These are phyloP conservation scores for Diplodia mutila DNA, from an alignment of 2,329 filamentous ascomycete genomes.

Conservation along the genomic window DNA sequence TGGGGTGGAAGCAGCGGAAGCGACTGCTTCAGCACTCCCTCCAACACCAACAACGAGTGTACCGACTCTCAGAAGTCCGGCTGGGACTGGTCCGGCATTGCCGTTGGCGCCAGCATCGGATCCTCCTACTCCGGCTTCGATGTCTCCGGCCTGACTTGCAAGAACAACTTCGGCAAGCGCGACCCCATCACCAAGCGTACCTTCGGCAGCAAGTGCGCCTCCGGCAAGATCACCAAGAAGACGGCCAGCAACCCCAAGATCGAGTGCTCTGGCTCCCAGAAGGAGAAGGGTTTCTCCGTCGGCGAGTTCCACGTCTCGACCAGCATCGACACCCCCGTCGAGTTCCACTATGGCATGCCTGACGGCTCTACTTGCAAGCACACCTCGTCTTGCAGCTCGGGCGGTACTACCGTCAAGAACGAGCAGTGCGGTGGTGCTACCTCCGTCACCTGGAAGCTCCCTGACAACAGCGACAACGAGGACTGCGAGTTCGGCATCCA, in stretches of 20 bases:
- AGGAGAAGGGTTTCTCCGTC: slow-evolving; percentile 68
- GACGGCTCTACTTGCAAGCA: slow-evolving; percentile 84
- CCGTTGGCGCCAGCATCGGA: slow-evolving; percentile 50
- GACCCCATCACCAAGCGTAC: slow-evolving; percentile 55
- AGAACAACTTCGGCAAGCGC: slow-evolving; percentile 63
- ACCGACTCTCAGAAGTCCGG: slow-evolving; percentile 68
- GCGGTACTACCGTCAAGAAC: slow-evolving; percentile 75
- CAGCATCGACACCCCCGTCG: slow-evolving; percentile 76
- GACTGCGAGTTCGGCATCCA: slow-evolving; percentile 74
- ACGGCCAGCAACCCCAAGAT: slow-evolving; percentile 63
- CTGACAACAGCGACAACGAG: slow-evolving; percentile 57
- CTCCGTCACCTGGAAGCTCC: slow-evolving; percentile 71
- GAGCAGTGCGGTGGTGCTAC: slow-evolving; percentile 90
- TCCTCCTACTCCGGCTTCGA: slow-evolving; percentile 70
- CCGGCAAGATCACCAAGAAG: slow-evolving; percentile 53
- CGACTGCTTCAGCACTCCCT: slow-evolving; percentile 66
- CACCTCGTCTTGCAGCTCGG: slow-evolving; percentile 66
- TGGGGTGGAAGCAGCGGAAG: slow-evolving; percentile 55
- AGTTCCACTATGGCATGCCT: slow-evolving; percentile 86
- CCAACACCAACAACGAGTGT: slow-evolving; percentile 78
- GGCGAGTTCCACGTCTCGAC: slow-evolving; percentile 72
- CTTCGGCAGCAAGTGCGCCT: slow-evolving; percentile 46
- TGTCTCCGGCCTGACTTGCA: slow-evolving; percentile 75
- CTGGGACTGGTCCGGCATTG: slow-evolving; percentile 72
- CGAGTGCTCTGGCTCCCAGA: slow-evolving; percentile 53